These are phyloP conservation scores for Phytophthora macrochlamydospora DNA, from an alignment of 352 stramenopile genomes.

Conservation along the genomic window DNA sequence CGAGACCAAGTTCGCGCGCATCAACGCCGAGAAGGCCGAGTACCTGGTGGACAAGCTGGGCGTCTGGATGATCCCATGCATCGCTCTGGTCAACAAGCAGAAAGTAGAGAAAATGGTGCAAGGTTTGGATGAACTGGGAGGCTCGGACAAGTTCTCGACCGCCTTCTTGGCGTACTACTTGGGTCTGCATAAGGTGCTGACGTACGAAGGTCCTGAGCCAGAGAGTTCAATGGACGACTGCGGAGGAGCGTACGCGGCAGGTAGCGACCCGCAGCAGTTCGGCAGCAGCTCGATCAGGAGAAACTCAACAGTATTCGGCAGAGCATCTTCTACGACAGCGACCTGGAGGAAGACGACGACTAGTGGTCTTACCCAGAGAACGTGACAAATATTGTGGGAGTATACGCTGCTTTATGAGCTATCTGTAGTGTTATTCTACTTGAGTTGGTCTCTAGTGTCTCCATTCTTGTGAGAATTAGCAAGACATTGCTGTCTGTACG, in stretches of 20 bases:
- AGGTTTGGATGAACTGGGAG: slow-evolving; percentile 95
- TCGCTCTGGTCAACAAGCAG: slow-evolving; percentile 95
- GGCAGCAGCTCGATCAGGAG: slow-evolving; percentile 51
- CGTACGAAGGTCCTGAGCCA: slow-evolving; percentile 92
- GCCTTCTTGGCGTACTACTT: slow-evolving; percentile 93
- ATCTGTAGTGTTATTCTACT: slow-evolving; percentile 12
- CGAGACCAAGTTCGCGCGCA: slow-evolving; percentile 95
- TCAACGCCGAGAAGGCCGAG: slow-evolving; percentile 96
- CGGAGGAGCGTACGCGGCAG: slow-evolving; percentile 51
- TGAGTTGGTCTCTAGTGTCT: slow-evolving; percentile 18
- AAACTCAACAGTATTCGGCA: slow-evolving; percentile 78
- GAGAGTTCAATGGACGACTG: slow-evolving; percentile 72
- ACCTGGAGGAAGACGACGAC: slow-evolving; percentile 78
- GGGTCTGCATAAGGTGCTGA: slow-evolving; percentile 93
- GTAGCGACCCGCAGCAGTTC: slow-evolving; percentile 32
- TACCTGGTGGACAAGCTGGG: slow-evolving; percentile 97
- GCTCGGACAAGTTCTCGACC: slow-evolving; percentile 93
- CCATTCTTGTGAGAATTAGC: not conserved
- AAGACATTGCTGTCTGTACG: slow-evolving; percentile 73
- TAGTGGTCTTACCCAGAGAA: slow-evolving; percentile 15
- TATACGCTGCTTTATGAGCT: not conserved
- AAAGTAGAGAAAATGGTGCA: slow-evolving; percentile 96
- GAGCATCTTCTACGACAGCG: slow-evolving; percentile 88
- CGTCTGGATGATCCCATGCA: slow-evolving; percentile 96
- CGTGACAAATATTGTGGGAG: slow-evolving; percentile 24